Percentiles rank a stretch among this genome's conserved stretches.
phyloP scores from a whole-genome alignment of 225 moss, liverwort and hornwort species.

The Sphagnum contortum region DNA sequence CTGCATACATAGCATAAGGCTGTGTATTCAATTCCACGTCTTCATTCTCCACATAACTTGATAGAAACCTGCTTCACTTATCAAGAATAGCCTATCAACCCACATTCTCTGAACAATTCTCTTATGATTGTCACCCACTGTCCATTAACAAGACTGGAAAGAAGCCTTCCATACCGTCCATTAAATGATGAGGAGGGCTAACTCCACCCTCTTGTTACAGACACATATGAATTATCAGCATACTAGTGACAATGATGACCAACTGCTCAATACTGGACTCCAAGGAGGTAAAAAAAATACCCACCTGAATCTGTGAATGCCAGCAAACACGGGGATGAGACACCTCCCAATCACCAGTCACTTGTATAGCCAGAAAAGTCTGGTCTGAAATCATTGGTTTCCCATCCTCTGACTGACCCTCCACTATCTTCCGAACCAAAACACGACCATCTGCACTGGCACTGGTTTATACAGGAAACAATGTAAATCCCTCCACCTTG shows the following conservation, averaged over 20 bases:
- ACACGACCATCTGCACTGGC: slow-evolving; percentile 30
- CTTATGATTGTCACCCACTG: background rate
- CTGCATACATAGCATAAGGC: slow-evolving; percentile 36
- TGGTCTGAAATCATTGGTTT: slow-evolving; percentile 38
- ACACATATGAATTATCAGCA: too few relatives aligned
- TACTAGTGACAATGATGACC: too few relatives aligned
- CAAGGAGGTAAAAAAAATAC: too few relatives aligned
- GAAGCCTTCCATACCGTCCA: background rate
- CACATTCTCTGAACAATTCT: background rate
- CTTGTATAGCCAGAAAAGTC: slow-evolving; percentile 37
- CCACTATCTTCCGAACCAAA: slow-evolving; percentile 16
- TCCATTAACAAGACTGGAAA: background rate
- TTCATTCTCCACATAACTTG: too few relatives aligned
- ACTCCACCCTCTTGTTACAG: too few relatives aligned
- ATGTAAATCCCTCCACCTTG: background rate
- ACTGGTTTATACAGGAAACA: slow-evolving; percentile 16
- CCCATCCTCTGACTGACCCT: slow-evolving; percentile 39
- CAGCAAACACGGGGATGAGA: slow-evolving; percentile 57
- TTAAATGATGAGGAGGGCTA: background rate
- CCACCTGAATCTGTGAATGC: slow-evolving; percentile 52
- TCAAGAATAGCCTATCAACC: background rate
- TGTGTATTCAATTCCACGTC: too few relatives aligned
- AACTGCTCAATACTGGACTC: too few relatives aligned
- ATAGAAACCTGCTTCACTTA: too few relatives aligned
- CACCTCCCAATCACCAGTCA: slow-evolving; percentile 45